phyloP scores from a whole-genome alignment of 2,329 filamentous ascomycete genomes.

The Xylariaceae sp. region DNA sequence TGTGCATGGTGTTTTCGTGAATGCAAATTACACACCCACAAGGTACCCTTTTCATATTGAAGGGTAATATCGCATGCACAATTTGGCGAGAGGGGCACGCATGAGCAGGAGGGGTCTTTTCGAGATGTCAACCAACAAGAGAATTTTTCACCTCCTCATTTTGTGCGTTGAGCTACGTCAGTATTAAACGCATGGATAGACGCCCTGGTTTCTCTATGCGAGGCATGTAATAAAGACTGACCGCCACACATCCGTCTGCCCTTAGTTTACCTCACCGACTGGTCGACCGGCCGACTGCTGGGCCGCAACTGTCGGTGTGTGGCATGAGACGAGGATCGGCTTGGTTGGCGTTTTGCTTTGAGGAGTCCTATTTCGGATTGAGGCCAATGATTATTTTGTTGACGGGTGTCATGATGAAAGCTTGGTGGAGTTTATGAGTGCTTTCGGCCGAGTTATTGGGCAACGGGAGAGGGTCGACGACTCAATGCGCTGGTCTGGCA shows the following conservation, averaged over 20 bases:
- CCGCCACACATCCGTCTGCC: constrained; percentile 19
- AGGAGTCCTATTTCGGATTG: constrained; percentile 21
- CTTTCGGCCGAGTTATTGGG: constrained; percentile 25
- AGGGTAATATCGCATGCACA: too few species aligned
- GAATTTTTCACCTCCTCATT: constrained; percentile 19
- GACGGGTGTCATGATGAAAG: constrained; percentile 16
- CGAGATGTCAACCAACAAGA: constrained; percentile 22
- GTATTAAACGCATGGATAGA: neutral
- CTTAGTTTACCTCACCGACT: neutral
- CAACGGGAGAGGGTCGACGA: constrained; percentile 10
- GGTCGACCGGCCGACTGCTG: too few species aligned
- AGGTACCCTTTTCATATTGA: too few species aligned
- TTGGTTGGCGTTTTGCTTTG: constrained; percentile 24
- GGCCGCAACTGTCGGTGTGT: constrained; percentile 29
- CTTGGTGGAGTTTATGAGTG: constrained; percentile 23
- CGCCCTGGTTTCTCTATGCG: constrained; percentile 24
- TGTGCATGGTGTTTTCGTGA: too few species aligned
- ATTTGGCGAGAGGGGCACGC: neutral
- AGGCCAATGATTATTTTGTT: constrained; percentile 18
- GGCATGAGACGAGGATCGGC: constrained; percentile 24
- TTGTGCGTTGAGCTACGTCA: constrained; percentile 30
- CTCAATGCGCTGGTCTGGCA: constrained; percentile 13
- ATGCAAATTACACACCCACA: too few species aligned
- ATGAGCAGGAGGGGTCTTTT: constrained; percentile 25
- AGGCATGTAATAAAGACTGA: constrained; percentile 27